Base-by-base conservation (phyloP, 78 protist genomes). In the Reticulomyxa filosa region DNA sequence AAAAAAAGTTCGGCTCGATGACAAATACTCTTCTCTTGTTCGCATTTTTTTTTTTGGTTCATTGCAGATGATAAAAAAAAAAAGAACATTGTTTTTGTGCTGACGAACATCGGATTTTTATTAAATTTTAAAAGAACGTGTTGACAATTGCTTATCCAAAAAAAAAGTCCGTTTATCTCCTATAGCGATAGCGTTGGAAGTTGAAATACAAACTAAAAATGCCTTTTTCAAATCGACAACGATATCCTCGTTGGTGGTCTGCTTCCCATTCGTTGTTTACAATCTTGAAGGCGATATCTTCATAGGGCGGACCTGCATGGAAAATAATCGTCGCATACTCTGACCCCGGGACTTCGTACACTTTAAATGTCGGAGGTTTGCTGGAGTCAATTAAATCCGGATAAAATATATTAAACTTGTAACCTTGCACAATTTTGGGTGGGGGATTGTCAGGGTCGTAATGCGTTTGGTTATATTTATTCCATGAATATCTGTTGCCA, bases 371-470 rank as follows among this genome's bases (percentile, higher is more conserved):
- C 8, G 66, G 79, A 13, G 64, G 23, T 38, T 42, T 46, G 59
- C 7, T 5, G 38, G 62, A 65, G 67, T 88, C 92, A 38, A 87
- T 74, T 29, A 95, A 84, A 37, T 90, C 97, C 0, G 95, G 96
- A 73, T 87, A 92, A 74, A 92, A 90, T 32, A 93, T 82, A 76
- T 85, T 88, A 79, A 92, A 92, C 75, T 88, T 89, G 86, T 92
- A 92, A 36, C 98, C 98, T 66, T 75, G 81, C n/a, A 95, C 92
- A 27, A 79, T 69, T 62, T 90, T 90, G 26, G 97, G 98, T 46
- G 99, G 99, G 4, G 99, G 99, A 62, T 90, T 92, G 67, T 92
- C 97, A 51, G 39, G 36, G 74, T 87, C 94, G 78, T 87, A 95
- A 67, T 95, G 97, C 33, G 87, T 83, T 46, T 62, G 73, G 79